phyloP scores from a whole-genome alignment of 371 early-diverging fungal genomes.

The Syncephalastrum racemosum region DNA sequence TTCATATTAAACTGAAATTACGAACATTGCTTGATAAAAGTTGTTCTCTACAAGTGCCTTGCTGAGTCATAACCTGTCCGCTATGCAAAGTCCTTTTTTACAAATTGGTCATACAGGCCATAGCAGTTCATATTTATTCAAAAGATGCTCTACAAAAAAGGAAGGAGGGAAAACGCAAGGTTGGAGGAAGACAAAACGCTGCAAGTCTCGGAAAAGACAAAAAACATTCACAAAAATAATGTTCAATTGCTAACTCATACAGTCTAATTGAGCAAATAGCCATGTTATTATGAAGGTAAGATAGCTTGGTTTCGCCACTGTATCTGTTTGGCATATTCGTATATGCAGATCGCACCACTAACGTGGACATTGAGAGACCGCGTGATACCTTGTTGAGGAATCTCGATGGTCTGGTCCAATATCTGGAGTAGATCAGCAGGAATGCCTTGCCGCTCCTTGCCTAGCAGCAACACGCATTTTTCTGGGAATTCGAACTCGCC shows the following conservation, averaged over 20 bases:
- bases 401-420: conserved; percentile 61
- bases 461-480: conserved; percentile 55
- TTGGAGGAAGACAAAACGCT: too few relatives aligned
- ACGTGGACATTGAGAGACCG: conserved; percentile 70
- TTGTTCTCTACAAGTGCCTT: neutral
- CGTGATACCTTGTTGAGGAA: conserved; percentile 66
- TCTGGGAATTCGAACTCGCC: conserved; percentile 57
- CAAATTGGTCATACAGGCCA: neutral
- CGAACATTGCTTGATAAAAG: conserved; percentile 2
- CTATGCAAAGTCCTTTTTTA: neutral
- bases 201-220: too few relatives aligned
- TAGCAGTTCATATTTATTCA: neutral
- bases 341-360: conserved; percentile 59
- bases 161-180: too few relatives aligned
- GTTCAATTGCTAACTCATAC: too few relatives aligned
- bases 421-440: conserved; percentile 57
- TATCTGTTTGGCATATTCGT: conserved; percentile 61
- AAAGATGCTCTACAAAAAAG: too few relatives aligned
- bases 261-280: too few relatives aligned
- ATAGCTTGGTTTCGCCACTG: conserved; percentile 27
- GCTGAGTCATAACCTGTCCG: neutral
- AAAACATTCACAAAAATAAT: too few relatives aligned
- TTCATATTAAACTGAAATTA: conserved; percentile 32
- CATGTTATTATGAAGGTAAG: neutral
- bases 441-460: conserved; percentile 58